Percentiles rank a stretch among this genome's conserved stretches.
phyloP scores from a whole-genome alignment of 2,329 filamentous ascomycete genomes.

The Arthrocladium fulminans region DNA sequence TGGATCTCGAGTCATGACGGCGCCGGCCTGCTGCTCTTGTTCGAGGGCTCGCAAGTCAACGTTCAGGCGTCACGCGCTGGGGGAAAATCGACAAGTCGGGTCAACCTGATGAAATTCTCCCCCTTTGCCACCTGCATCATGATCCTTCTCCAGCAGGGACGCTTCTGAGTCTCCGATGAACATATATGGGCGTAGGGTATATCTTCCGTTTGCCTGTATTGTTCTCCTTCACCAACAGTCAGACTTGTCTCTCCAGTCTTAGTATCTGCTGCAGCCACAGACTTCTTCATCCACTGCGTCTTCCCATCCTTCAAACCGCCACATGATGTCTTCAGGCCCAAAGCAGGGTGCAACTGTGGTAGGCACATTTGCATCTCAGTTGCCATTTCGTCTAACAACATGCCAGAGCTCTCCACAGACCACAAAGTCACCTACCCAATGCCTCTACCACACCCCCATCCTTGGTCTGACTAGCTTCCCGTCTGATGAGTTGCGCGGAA shows the following conservation, averaged over 20 bases:
- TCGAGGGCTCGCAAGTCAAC: not conserved
- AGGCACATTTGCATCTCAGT: not conserved
- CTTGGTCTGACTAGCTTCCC: slow-evolving; percentile 2
- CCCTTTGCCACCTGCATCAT: not conserved
- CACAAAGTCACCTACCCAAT: slow-evolving; percentile 1
- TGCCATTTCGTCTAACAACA: not conserved
- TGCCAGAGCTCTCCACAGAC: not conserved
- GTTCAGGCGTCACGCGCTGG: not conserved
- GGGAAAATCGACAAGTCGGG: not conserved
- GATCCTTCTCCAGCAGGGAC: not conserved
- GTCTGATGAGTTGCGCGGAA: not conserved
- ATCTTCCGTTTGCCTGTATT: not conserved
- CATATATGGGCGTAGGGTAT: not conserved
- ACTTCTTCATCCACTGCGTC: not conserved
- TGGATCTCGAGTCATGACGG: not conserved
- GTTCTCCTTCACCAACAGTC: not conserved
- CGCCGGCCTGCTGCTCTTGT: not conserved
- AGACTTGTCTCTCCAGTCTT: not conserved
- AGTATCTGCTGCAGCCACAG: not conserved
- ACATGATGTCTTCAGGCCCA: not conserved
- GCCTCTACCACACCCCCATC: slow-evolving; percentile 10
- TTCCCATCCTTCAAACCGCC: not conserved
- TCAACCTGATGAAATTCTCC: not conserved
- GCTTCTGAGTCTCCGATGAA: not conserved
- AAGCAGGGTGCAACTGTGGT: not conserved